Conservation (phyloP, 768 basidiomycete genomes). For the Suillus subluteus region DNA sequence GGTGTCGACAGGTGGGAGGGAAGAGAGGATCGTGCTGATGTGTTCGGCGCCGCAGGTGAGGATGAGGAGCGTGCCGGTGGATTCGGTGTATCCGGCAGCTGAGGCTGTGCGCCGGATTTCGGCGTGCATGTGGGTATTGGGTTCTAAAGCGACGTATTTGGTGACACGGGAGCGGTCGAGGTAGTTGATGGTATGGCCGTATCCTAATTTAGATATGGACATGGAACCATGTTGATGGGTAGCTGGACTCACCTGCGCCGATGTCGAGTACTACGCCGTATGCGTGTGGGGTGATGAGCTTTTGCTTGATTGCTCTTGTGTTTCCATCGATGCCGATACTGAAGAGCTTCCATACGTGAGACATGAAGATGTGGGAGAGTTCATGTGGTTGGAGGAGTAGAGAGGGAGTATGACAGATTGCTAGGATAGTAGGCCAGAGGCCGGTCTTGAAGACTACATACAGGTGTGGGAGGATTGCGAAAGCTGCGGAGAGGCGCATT, state of each 20-base stretch:
- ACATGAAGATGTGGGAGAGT: constrained; percentile 60
- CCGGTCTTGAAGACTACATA: constrained; percentile 39
- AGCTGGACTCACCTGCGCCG: constrained; percentile 57
- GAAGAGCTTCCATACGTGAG: constrained; percentile 56
- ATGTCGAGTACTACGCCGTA: constrained; percentile 66
- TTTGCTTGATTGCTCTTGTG: constrained; percentile 42
- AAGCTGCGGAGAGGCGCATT: background rate
- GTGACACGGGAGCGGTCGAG: constrained; percentile 57
- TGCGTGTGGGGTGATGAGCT: constrained; percentile 57
- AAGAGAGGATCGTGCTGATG: constrained; percentile 46
- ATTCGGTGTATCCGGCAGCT: constrained; percentile 54
- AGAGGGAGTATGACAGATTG: constrained; percentile 43
- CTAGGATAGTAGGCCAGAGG: constrained; percentile 48
- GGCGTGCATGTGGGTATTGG: constrained; percentile 66
- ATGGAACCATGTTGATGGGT: background rate
- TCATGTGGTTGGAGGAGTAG: constrained; percentile 48
- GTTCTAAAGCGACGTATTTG: constrained; percentile 74
- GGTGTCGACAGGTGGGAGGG: constrained; percentile 54
- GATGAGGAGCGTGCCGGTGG: constrained; percentile 55
- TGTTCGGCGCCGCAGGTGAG: constrained; percentile 70
- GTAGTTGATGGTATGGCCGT: constrained; percentile 66
- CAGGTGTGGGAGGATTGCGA: constrained; percentile 36
- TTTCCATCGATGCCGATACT: constrained; percentile 50
- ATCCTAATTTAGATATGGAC: constrained; percentile 36
- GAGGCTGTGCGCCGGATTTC: constrained; percentile 53